Base-by-base conservation (phyloP, 179 eudicot genomes). In the Amaranthus tricolor region DNA sequence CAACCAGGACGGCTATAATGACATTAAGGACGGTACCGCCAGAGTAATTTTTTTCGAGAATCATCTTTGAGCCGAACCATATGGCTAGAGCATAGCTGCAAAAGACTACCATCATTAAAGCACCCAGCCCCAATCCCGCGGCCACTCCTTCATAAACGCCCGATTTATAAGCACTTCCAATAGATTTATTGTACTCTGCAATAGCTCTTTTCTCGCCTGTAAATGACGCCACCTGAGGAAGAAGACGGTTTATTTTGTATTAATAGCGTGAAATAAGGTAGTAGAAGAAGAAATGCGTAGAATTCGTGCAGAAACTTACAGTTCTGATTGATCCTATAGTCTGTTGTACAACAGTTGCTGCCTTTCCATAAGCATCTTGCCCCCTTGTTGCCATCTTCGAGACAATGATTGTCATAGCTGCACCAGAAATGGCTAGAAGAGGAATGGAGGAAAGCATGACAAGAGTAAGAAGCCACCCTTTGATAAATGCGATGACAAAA, bases 381-480 rank as follows among this genome's bases (percentile, higher is more conserved):
- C 85, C 88, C 12, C 62, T 77, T 0, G 84, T 50, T n/a, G 88
- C 80, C 52, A 80, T 77, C 80, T 80, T 92, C n/a, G 80, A 65
- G 16, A 87, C 9, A 5, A 86, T 8, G 44, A 79, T 13, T 17
- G 80, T 65, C 87, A 86, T 80, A 68, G 81, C 14, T 16, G 78
- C 82, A 51, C 81, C 82, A 31, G 93, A 72, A 73, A 80, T 40
- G 54, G 78, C 85, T 10, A 86, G 63, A 56, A 80, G 77, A 0
- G 97, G 97, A 53, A 92, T 81, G 17, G 82, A 75, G 61, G 88
- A 75, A 51, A 88, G 17, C 87, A 92, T 45, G 76, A 90, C 91
- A 5, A 90, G 79, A 20, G 97, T 84, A 55, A 92, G 95, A 60
- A 86, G 92, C 94, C 94, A 88, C 31, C 94, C 97, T 70, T 83